Evolutionary conservation across 371 early-diverging fungal genomes (phyloP), one percentile per base, ranked within the genome.

Genomic region (Thermomucor indicae-seudaticae): DNA sequence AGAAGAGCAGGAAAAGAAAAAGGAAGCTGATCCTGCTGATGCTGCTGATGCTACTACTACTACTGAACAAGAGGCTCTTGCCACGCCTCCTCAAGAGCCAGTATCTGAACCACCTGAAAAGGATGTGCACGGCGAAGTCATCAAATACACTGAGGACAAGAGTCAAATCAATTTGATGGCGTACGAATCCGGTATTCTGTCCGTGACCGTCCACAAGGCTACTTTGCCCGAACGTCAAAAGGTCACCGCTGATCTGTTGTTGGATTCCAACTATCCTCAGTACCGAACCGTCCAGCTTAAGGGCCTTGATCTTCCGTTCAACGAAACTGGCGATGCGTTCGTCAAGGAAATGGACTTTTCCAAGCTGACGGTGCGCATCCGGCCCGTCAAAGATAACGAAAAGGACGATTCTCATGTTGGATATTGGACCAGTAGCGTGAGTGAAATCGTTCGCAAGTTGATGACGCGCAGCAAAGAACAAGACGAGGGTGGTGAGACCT

Each of bases 321-420:
- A 68, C 23, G 77, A 77, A 47, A 73, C 73, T 0, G 65, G 64
- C 23, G 64, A 70, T 35, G 70, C 60, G 1, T 75, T 75, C 58
- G 70, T 75, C 49, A 69, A 70, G 41, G 76, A 75, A 44, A 55
- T 75, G 62, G 76, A 75, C 45, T 75, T 75, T 43, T 72, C 76
- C 31, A 57, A 57, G 12, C 20, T 75, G 4, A 29, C 58, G 2
- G 64, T 75, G 7, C 66, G 65, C 37, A 40, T 71, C 6, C 63
- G 60, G 50, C 60, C 57, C 17, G 58, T 53, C 12, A 60, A 58
- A n/a, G 69, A 70, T 22, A 54, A 30, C 20, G 70, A 73, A 0
- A 67, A 66, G 49, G 72, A 70, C 17, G 69, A 75, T 12, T 37
- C 53, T 1, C 25, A 58, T 17, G 25, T 57, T 29, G 58, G 55